Percentiles rank a stretch among this genome's conserved stretches.
phyloP scores from a whole-genome alignment of 352 stramenopile species.

The Globisporangium spiculum region DNA sequence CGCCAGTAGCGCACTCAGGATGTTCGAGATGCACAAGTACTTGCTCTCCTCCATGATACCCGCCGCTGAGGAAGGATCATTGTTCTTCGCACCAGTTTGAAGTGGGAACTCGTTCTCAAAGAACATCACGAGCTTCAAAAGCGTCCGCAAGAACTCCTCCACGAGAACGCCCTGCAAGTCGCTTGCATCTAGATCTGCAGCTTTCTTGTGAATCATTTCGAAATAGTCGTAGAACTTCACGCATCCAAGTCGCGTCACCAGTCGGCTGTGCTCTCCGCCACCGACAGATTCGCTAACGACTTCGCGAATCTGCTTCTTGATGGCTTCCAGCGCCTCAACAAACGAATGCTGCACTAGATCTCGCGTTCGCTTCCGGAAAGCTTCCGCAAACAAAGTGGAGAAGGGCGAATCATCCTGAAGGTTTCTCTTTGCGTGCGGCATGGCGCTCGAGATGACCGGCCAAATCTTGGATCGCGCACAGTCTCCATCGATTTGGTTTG shows the following conservation, averaged over 20 bases:
- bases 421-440: neutral
- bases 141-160: constrained; percentile 71
- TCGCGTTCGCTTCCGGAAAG: constrained; percentile 58
- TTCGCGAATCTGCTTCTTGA: constrained; percentile 57
- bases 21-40: constrained; percentile 63
- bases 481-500: constrained; percentile 31
- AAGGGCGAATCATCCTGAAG: constrained; percentile 43
- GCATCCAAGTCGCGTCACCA: constrained; percentile 30
- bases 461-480: constrained; percentile 41
- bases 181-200: constrained; percentile 56
- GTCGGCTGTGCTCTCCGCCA: constrained; percentile 19
- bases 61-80: neutral
- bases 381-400: constrained; percentile 52
- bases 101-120: constrained; percentile 66
- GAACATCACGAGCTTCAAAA: constrained; percentile 73
- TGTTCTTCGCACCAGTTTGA: neutral
- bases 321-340: constrained; percentile 63
- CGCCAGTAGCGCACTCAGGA: constrained; percentile 59
- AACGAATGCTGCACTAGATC: constrained; percentile 78
- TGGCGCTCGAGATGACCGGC: constrained; percentile 13
- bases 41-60: constrained; percentile 23
- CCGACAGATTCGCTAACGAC: constrained; percentile 29
- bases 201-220: constrained; percentile 64
- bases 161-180: constrained; percentile 74
- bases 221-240: constrained; percentile 82